Percentiles rank a stretch among this genome's conserved stretches.
phyloP scores from a whole-genome alignment of 306 rosid species.

The Begonia loranthoides region DNA sequence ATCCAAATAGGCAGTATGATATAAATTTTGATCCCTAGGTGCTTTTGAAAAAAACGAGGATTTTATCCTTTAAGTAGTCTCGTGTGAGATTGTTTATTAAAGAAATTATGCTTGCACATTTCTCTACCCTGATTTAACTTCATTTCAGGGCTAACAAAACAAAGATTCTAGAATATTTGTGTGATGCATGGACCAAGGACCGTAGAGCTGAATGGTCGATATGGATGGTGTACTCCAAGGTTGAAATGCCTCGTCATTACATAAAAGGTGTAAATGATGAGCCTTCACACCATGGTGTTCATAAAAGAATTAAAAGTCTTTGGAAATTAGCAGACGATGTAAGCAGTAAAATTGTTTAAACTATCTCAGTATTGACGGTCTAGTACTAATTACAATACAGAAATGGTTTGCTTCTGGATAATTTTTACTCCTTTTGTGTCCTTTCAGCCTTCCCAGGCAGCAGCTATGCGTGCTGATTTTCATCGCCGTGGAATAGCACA shows the following conservation, averaged over 20 bases:
- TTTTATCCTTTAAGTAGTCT: constrained; percentile 7
- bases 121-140: constrained; percentile 11
- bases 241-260: constrained; percentile 90
- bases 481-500: constrained; percentile 80
- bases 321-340: constrained; percentile 75
- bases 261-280: constrained; percentile 42
- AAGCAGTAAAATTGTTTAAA: constrained; percentile 21
- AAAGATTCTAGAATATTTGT: constrained; percentile 49
- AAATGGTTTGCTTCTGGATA: neutral
- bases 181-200: constrained; percentile 60
- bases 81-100: neutral
- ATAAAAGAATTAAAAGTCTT: constrained; percentile 45
- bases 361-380: neutral
- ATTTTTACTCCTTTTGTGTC: constrained; percentile 4
- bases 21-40: neutral
- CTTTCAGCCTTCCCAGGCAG: constrained; percentile 62
- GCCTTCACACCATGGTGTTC: constrained; percentile 32
- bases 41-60: neutral
- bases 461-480: constrained; percentile 69
- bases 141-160: constrained; percentile 51
- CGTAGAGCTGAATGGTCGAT: constrained; percentile 90
- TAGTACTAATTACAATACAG: too few relatives aligned
- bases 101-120: neutral
- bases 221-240: constrained; percentile 91
- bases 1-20: neutral